phyloP scores from a whole-genome alignment of 225 moss, liverwort and hornwort species.

The Pseudisothecium myosuroides region DNA sequence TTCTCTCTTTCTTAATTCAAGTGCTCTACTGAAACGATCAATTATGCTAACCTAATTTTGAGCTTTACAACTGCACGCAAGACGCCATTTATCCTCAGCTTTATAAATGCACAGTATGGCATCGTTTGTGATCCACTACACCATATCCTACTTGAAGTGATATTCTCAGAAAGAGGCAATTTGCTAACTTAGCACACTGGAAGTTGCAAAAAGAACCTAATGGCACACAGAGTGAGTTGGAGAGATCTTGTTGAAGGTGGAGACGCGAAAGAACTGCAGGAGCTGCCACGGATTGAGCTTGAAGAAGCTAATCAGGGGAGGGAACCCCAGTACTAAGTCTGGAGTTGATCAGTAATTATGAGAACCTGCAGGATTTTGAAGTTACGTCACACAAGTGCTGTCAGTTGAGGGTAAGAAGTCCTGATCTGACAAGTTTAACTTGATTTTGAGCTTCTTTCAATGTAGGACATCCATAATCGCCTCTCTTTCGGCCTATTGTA shows the following conservation, averaged over 20 bases:
- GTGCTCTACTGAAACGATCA: not conserved
- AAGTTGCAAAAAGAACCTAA: not conserved
- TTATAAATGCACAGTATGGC: not conserved
- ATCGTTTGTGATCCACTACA: not conserved
- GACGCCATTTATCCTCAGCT: not conserved
- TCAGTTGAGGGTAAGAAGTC: not conserved
- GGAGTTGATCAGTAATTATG: constrained; percentile 1
- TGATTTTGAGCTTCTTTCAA: not conserved
- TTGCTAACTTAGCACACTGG: not conserved
- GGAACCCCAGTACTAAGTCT: not conserved
- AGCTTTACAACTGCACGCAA: not conserved
- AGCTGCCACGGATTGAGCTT: not conserved
- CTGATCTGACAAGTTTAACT: not conserved
- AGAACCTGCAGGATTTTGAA: not conserved
- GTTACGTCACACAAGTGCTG: constrained; percentile 18
- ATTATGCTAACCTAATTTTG: not conserved
- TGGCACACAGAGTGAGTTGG: not conserved
- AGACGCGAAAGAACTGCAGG: not conserved
- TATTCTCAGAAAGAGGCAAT: not conserved
- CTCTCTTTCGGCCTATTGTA: not conserved
- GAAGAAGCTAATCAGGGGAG: not conserved
- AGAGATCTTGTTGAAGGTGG: not conserved
- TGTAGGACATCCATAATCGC: not conserved
- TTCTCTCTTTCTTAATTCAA: not conserved
- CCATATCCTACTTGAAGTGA: not conserved